Evolutionary conservation across 345 rosid genomes (phyloP).

Genomic region (Reutealis trisperma): DNA sequence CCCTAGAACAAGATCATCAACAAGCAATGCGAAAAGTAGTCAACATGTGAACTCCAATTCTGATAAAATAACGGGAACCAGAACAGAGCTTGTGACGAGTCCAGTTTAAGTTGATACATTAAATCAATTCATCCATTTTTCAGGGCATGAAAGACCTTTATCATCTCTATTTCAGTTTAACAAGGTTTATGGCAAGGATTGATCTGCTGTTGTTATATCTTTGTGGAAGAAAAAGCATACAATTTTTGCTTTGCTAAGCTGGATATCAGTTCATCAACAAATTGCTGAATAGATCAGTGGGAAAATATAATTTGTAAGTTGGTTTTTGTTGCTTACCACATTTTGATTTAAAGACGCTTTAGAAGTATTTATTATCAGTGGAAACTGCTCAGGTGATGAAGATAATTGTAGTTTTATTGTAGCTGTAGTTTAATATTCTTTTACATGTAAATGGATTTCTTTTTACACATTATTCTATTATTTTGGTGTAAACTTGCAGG

Average conservation of each 20-base stretch:
- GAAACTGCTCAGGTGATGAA: conserved; percentile 18
- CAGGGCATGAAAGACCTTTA: conserved; percentile 9
- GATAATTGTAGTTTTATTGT: conserved; percentile 26
- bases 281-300: conserved; percentile 9
- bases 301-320: conserved; percentile 11
- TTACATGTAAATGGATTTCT: conserved; percentile 21
- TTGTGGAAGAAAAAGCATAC: not conserved
- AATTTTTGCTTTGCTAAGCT: not conserved
- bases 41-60: conserved; percentile 27
- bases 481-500: not conserved
- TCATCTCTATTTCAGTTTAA: conserved; percentile 9
- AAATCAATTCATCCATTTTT: conserved; percentile 6
- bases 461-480: conserved; percentile 4
- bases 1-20: conserved; percentile 39
- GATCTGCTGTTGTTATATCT: conserved; percentile 4
- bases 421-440: conserved; percentile 12
- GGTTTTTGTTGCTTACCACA: not conserved
- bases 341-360: conserved; percentile 7
- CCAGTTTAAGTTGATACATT: conserved; percentile 33
- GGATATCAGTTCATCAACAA: not conserved
- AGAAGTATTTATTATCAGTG: not conserved
- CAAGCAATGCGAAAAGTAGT: conserved; percentile 27
- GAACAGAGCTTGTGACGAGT: conserved; percentile 64
- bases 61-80: conserved; percentile 19
- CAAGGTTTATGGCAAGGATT: conserved; percentile 1